Evolutionary conservation across 306 rosid genomes (phyloP), one percentile per base, ranked within the genome.

Genomic region (Glycine tomentella): DNA sequence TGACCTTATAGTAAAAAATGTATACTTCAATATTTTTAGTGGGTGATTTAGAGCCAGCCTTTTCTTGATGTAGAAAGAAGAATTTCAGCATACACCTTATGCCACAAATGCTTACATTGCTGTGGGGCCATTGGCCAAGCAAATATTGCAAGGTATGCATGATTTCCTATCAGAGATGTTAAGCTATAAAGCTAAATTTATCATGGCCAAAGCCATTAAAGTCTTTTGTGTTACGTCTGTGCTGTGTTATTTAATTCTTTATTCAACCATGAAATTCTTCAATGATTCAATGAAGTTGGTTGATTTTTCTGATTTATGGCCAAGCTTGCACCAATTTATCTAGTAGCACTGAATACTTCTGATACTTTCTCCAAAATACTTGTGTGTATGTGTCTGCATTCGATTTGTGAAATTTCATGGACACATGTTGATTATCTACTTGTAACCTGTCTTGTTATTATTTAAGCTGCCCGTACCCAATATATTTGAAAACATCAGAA

Each of bases 31-130:
- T 67, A 45, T 79, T 7, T 69, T 20, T 8, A 31, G 51, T 53
- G 83, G 87, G 20, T 83, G 55, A 84, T 67, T 40, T 77, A 16
- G 46, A 74, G 63, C 17, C 50, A 52, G 6, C 72, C 36, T 82
- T 74, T 87, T 85, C 50, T 81, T 78, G 51, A 73, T 87, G 88
- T 71, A 95, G 98, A 95, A 91, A 89, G 98, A 95, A 89, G 98
- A 95, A 77, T 95, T 87, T 88, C 98, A 95, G 88, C 98, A 95
- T 86, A 92, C 98, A 80, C 87, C 97, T 78, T 95, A 91, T 86
- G 56, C 97, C 38, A 95, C 97, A 50, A 95, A 95, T 87, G 95
- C 98, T 25, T 95, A 95, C 42, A 82, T 95, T 59, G 73, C 94
- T 8, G 6, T 86, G 34, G 97, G 97, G 61, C 91, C 95, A 20